Base-by-base conservation (phyloP, 2,329 filamentous ascomycete species). In the Myotisia sp. region DNA sequence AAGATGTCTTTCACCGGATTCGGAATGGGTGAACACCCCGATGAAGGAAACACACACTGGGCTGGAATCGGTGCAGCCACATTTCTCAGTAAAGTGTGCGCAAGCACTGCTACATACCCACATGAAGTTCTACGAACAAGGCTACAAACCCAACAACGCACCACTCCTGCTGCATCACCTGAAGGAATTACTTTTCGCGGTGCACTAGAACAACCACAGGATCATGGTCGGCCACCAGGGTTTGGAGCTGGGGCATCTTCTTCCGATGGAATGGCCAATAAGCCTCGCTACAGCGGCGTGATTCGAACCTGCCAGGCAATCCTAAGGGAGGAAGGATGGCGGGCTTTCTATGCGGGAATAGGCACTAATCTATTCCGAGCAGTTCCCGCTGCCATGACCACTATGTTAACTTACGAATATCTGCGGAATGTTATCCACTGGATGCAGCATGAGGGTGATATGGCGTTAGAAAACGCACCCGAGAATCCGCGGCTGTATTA, bases 361-460 rank as follows among this genome's bases (percentile, higher is more conserved):
- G 90, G 90, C 23, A 93, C 87, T 31, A 98, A 98, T 60, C 82
- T 98, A 74, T 84, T 95, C 67, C 74, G 90, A 37, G 90, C 90
- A 5, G 79, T 98, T 8, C 90, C 90, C 20, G 85, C 90, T 14
- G 87, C 90, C 13, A 92, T 92, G 50, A 93, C 92, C 17, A 98
- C 90, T 3, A 92, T 98, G 79, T 68, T 95, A 52, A 95, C 87
- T 8, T 98, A 93, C 52, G 90, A 98, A 60, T 90, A 79, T 44
- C 54, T 79, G 38, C 67, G 68, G 44, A 68, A 68, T 39, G 53
- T 61, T 10, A 63, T 74, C 36, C 62, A 63, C 33, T 60, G 58
- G 36, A 44, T 73, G 36, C 71, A 74, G 47, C 59, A 63, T 38
- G 68, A 73, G 48, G 70, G 67, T 8, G 39, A 45, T 30, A 20